Evolutionary conservation across 73 alveolate species (phyloP), one percentile per base, ranked within the genome.

Genomic region (Stentor roeselii): DNA sequence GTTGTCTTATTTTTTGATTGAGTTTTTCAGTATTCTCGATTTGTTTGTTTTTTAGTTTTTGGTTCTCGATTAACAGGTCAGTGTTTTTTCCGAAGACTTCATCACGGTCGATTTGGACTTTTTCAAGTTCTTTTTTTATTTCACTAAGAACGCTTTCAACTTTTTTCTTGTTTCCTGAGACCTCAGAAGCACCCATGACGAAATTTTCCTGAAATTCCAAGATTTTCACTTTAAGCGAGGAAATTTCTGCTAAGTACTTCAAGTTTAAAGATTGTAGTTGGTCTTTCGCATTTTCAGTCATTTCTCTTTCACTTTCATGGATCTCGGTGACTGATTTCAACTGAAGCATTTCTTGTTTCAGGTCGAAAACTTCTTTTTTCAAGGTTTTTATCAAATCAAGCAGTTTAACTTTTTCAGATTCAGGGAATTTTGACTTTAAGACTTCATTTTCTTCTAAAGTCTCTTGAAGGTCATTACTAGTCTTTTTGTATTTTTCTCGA

Each of bases 401-500:
- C 30, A 50, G 21, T 50, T 50, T 50, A 50, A 50, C 30, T 50
- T 50, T 50, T 50, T 50, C 67, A 50, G 30, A 11, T 50, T 50
- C 30, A 21, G 30, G 6, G 67, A 50, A 50, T 6, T 67, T 67
- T 67, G 41, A 15, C 34, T 67, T 67, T 67, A 67, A 2, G 0
- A 34, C 34, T 27, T 27, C 21, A 67, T 30, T n/a, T 34, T 67
- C 80, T 21, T 34, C 80, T 27, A 11, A 21, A 34, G 80, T 32
- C 42, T 21, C 42, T 32, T 67, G 42, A 1, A 67, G 80, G 42
- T 67, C 41, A 1, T 67, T 67, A 27, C 34, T 36, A n/a, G 34
- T n/a, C 41, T 67, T 67, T 21, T 67, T 67, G 11, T 21, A 67
- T n/a, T 67, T 67, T 67, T 67, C 80, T 67, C 34, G 27, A 1